Percentiles rank a stretch among this genome's conserved stretches.
phyloP scores from a whole-genome alignment of 441 rosid species.

The Croton setiger region DNA sequence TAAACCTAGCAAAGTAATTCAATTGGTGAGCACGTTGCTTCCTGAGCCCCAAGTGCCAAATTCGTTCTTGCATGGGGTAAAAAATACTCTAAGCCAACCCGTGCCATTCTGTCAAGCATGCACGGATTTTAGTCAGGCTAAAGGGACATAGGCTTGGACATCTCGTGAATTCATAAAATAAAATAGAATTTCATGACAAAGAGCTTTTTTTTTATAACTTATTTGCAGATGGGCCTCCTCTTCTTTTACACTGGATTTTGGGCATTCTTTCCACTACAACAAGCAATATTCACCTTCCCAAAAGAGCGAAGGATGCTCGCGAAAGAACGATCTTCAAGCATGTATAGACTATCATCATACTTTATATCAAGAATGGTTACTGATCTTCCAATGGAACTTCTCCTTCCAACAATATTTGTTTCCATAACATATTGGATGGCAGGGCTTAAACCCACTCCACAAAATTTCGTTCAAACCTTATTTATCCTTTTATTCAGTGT shows the following conservation, averaged over 20 bases:
- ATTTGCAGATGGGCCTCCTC: constrained; percentile 58
- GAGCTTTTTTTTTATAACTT: too few species aligned
- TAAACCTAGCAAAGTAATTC: too few species aligned
- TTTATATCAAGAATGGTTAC: constrained; percentile 46
- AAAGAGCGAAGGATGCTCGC: constrained; percentile 69
- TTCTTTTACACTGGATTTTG: constrained; percentile 65
- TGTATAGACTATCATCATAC: constrained; percentile 68
- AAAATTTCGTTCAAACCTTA: constrained; percentile 42
- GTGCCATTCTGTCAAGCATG: too few species aligned
- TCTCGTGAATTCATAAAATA: too few species aligned
- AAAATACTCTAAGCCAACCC: too few species aligned
- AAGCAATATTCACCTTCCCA: constrained; percentile 79
- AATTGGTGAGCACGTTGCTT: too few species aligned
- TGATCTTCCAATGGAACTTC: constrained; percentile 73
- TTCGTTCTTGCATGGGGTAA: too few species aligned
- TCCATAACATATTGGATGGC: constrained; percentile 69
- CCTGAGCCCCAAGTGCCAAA: too few species aligned
- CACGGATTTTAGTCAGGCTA: too few species aligned
- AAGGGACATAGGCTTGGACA: too few species aligned
- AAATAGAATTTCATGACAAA: too few species aligned
- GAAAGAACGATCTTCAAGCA: constrained; percentile 78
- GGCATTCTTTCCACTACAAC: constrained; percentile 62
- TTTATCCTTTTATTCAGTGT: constrained; percentile 34
- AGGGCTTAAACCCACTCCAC: constrained; percentile 43
- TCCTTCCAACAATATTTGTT: constrained; percentile 51